Evolutionary conservation across 2,329 filamentous ascomycete genomes (phyloP).

Genomic region (Calonectria leucothoes): DNA sequence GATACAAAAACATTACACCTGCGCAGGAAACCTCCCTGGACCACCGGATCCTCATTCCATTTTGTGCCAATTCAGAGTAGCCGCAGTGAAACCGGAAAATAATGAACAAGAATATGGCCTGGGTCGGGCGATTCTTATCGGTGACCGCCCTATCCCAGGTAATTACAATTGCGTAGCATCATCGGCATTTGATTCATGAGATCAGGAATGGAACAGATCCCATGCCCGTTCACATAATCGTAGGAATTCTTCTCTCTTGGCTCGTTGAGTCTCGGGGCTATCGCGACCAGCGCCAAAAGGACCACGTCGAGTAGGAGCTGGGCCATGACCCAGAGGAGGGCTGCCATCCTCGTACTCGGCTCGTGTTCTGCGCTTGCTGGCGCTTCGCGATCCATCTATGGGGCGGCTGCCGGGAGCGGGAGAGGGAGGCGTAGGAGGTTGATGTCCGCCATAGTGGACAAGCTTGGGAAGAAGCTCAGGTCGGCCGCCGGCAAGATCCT

Average conservation of each 20-base stretch:
- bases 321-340: constrained; percentile 83
- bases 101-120: constrained; percentile 39
- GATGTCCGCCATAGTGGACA: constrained; percentile 94
- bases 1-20: constrained; percentile 43
- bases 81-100: constrained; percentile 36
- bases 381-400: constrained; percentile 66
- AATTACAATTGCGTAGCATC: constrained; percentile 34
- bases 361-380: constrained; percentile 79
- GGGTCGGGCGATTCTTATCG: constrained; percentile 13
- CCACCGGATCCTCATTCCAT: constrained; percentile 33
- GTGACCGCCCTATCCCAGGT: constrained; percentile 14
- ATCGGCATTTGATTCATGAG: constrained; percentile 19
- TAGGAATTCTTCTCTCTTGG: constrained; percentile 94
- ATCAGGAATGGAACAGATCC: constrained; percentile 95
- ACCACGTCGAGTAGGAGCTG: constrained; percentile 69
- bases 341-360: constrained; percentile 96
- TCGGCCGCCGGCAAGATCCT: constrained; percentile 88
- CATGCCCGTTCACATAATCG: constrained; percentile 88
- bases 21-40: constrained; percentile 29
- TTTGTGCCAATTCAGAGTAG: constrained; percentile 33
- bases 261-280: constrained; percentile 82
- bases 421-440: constrained; percentile 91
- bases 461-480: constrained; percentile 93
- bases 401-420: constrained; percentile 68
- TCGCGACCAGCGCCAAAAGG: constrained; percentile 86